Evolutionary conservation across 345 rosid genomes (phyloP), one percentile per base, ranked within the genome.

Genomic region (Jatropha curcas): DNA sequence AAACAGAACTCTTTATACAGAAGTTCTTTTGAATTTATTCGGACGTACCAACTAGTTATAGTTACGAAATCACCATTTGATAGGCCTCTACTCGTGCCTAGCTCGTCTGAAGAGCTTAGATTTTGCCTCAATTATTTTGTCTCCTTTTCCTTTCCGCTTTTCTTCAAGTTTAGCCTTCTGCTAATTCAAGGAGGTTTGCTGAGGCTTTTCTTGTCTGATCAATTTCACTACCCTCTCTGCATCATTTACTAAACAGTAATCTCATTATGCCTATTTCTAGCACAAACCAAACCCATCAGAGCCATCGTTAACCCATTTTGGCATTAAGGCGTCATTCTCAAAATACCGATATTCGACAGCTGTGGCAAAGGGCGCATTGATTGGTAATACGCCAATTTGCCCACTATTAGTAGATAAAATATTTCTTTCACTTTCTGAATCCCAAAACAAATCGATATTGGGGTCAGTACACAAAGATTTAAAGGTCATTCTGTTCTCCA

Each of bases 371-470:
- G 50, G 33, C n/a, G 28, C 13, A 33, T 73, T 55, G 65, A 53
- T 65, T 37, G 76, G 34, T 73, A 52, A 52, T 73, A 70, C 19
- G 5, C 48, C 35, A 62, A 51, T 33, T 69, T 68, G 37, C 39
- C 64, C 48, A 68, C 41, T 68, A 51, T 69, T 69, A 69, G 33
- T 10, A 43, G 34, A 64, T 43, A 67, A 67, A 74, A 46, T 58
- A 74, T 67, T 67, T 33, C 33, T 75, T 68, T 61, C 25, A 60
- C 68, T 75, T 69, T 0, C n/a, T 59, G 17, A 74, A 74, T 67
- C 52, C 62, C 30, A 68, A n/a, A 75, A 74, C 53, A 60, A 67
- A 46, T 74, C 20, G 2, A 48, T 68, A n/a, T 74, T 2, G 19
- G 57, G 37, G n/a, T 65, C 13, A 53, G 22, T 13, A 51, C 43